Base-by-base conservation (phyloP, 1,284 basidiomycete species). In the Microbotryomycetes sp. region DNA sequence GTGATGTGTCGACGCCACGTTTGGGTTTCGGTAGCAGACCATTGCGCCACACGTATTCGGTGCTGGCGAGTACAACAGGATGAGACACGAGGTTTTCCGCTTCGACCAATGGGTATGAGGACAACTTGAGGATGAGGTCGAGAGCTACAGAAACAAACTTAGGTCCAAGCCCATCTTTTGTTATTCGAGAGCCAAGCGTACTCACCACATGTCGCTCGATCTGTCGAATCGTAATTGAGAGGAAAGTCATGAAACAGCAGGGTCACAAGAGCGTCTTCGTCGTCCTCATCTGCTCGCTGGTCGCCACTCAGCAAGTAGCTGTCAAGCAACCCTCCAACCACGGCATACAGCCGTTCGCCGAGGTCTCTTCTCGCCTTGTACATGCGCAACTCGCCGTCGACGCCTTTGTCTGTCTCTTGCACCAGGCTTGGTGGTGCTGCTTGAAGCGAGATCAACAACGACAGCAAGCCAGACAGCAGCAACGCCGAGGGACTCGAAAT, bases 21-120 rank as follows among this genome's bases (percentile, higher is more conserved):
- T 22, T 28, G 6, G 66, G 65, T 2, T 65, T 49, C 3, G 68
- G 65, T 2, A 69, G 48, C 0, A 69, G 49, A 4, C 68, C 68
- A 47, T 69, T 67, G 4, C 68, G 49, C 68, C 68, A 69, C 28
- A 67, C 66, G 58, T 69, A 69, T 29, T 69, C 68, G 4, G 68
- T 69, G 23, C 56, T 61, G 2, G 68, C 68, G 55, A 69, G 68
- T 3, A 69, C 66, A 55, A 69, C 68, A 4, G 68, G 68, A 22
- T 69, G 68, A 26, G 68, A 67, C 25, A 69, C 63, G 54, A 69
- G 63, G 42, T 61, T 55, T 32, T 69, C 68, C 12, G 68, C 68
- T 42, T 67, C 68, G 53, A 69, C 63, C 19, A 69, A 53, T 6
- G 61, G 63, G 9, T 62, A 56, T 3, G 68, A 69, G 1, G 68